Evolutionary conservation across 305 asterid genomes (phyloP), one percentile per base, ranked within the genome.

Genomic region (Plantago rigida): DNA sequence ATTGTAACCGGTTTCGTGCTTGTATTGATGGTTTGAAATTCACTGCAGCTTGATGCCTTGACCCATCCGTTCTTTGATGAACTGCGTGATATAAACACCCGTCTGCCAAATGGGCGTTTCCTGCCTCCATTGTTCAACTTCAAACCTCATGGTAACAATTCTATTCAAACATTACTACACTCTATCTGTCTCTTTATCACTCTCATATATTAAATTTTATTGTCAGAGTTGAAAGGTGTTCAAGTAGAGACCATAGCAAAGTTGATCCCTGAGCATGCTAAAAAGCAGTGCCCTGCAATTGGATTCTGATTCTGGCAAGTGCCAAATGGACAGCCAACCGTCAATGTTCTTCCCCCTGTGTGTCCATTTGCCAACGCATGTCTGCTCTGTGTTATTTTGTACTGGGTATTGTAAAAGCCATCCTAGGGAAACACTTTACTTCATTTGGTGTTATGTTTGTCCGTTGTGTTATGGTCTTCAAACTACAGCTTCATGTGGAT

Each of bases 51-150:
- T 79, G 95, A 86, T 70, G 89, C 77, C 58, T 70, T 86, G 72
- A 60, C 69, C 56, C 95, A 89, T 77, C 80, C 87, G 66, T 89
- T 89, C 63, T 86, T 89, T 65, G 81, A 86, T 15, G 95, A 89
- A 72, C 83, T 86, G 8, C 92, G 94, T 36, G 89, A 89, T 60
- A 84, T 85, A 62, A 78, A 68, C 58, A 60, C 80, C 29, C 89
- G 84, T 58, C 81, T 89, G 28, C 96, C 94, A 50, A 89, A 78
- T 60, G 95, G 97, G 31, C 87, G 94, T 12, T 70, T 72, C 65
- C 92, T 89, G 69, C 95, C 97, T 66, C 96, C 95, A 26, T 56
- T 89, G 24, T 89, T 89, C 76, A 89, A 89, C 87, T 92, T 92
- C 55, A 92, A 84, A 82, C 80, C 95, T 70, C 91, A 81, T n/a